Percentiles rank a stretch among this genome's conserved stretches.
These are phyloP conservation scores for Abrus precatorius DNA, from an alignment of 306 rosid genomes.

Conservation along the genomic window DNA sequence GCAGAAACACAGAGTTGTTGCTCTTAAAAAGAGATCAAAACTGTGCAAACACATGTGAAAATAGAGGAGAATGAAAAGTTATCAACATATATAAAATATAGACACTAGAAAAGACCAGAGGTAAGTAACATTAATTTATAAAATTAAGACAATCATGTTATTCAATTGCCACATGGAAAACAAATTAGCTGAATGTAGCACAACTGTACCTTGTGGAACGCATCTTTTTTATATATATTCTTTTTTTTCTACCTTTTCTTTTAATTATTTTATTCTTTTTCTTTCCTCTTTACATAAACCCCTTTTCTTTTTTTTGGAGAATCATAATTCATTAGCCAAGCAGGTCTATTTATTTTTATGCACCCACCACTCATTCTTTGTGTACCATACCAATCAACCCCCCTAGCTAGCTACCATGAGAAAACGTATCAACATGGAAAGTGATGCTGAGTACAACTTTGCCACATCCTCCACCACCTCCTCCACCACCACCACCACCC, in stretches of 20 bases:
- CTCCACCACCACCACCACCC: background rate
- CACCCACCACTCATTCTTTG: conserved; percentile 52
- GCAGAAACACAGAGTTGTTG: conserved; percentile 6
- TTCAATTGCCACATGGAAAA: conserved; percentile 74
- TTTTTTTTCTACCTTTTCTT: conserved; percentile 36
- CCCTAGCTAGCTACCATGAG: conserved; percentile 39
- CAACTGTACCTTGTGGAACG: conserved; percentile 55
- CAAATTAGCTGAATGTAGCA: conserved; percentile 64
- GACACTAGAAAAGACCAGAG: conserved; percentile 45
- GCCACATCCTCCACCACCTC: conserved; percentile 20
- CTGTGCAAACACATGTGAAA: conserved; percentile 42
- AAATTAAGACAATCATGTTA: conserved; percentile 20
- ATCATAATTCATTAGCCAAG: conserved; percentile 43
- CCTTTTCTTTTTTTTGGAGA: conserved; percentile 24
- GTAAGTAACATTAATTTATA: conserved; percentile 22
- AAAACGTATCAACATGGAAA: conserved; percentile 66
- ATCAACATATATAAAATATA: background rate
- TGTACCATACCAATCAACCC: conserved; percentile 41
- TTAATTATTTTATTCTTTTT: background rate
- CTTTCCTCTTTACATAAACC: conserved; percentile 35
- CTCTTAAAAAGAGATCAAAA: conserved; percentile 15
- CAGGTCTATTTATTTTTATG: conserved; percentile 50
- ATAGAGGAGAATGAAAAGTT: conserved; percentile 19
- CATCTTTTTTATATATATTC: conserved; percentile 49
- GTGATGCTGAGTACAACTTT: conserved; percentile 55